phyloP scores from a whole-genome alignment of 768 basidiomycete species.

The Mycena galericulata region DNA sequence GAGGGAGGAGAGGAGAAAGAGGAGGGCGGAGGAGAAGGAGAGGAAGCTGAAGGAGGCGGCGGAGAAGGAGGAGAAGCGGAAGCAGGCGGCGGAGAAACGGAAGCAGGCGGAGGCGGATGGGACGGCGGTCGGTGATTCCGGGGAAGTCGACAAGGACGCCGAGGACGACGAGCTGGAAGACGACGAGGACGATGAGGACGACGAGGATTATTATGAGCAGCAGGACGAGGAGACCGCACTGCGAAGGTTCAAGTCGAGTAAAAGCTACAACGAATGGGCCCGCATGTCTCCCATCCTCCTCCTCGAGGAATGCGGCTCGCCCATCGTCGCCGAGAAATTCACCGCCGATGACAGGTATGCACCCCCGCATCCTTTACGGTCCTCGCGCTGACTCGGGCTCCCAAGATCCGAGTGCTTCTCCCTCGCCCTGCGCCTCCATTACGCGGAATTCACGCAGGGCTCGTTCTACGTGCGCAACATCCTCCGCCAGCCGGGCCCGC shows the following conservation, averaged over 20 bases:
- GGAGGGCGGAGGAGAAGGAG: not conserved
- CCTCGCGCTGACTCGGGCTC: not conserved
- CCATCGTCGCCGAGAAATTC: slow-evolving; percentile 41
- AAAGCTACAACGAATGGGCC: slow-evolving; percentile 9
- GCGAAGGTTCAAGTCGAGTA: not conserved
- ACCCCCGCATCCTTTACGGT: not conserved
- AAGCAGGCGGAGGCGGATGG: not conserved
- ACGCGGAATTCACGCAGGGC: slow-evolving; percentile 49
- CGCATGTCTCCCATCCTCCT: slow-evolving; percentile 36
- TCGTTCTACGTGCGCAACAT: slow-evolving; percentile 55
- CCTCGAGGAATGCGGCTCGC: slow-evolving; percentile 56
- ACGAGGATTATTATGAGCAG: not conserved
- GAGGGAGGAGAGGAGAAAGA: not conserved
- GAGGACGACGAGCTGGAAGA: not conserved
- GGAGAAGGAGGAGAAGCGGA: not conserved
- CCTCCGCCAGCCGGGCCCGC: slow-evolving; percentile 49
- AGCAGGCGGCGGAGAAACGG: not conserved
- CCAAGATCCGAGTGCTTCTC: slow-evolving; percentile 52
- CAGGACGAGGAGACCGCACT: not conserved
- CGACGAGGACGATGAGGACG: not conserved
- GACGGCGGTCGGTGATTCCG: not conserved
- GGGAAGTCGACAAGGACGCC: not conserved
- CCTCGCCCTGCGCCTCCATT: slow-evolving; percentile 51
- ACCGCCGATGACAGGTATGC: slow-evolving; percentile 51
- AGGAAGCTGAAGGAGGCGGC: not conserved